Conservation (phyloP, 2,329 filamentous ascomycete species). For the Alternaria ethzedia region DNA sequence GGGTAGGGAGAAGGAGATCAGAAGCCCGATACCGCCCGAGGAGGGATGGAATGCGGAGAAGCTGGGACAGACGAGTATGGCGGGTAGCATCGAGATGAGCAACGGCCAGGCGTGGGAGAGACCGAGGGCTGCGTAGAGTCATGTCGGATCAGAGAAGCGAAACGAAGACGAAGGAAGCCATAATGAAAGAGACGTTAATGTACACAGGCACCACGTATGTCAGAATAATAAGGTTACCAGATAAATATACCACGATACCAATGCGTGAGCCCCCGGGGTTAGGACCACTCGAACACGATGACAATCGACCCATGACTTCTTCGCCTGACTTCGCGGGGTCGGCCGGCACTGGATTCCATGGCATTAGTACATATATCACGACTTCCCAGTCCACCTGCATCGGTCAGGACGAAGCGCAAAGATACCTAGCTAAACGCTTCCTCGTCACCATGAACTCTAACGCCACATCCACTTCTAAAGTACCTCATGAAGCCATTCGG, state of each 20-base stretch:
- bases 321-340: background rate
- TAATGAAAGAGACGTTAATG: background rate
- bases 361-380: background rate
- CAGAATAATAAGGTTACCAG: background rate
- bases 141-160: too few relatives aligned
- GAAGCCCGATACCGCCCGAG: conserved; percentile 29
- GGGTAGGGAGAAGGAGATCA: conserved; percentile 28
- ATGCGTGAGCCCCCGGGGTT: background rate
- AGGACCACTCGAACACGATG: background rate
- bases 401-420: too few relatives aligned
- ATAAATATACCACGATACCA: background rate
- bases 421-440: background rate
- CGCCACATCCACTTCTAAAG: background rate
- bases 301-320: background rate
- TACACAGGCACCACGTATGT: conserved; percentile 4
- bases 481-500: background rate
- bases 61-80: conserved; percentile 11
- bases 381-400: background rate
- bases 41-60: conserved; percentile 22
- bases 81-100: conserved; percentile 26
- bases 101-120: conserved; percentile 31
- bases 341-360: background rate
- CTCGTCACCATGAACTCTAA: background rate
- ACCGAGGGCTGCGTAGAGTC: conserved; percentile 16
- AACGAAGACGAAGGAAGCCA: background rate